Conservation (phyloP, 257 asterid species). For the Thymus quinquecostatus region DNA sequence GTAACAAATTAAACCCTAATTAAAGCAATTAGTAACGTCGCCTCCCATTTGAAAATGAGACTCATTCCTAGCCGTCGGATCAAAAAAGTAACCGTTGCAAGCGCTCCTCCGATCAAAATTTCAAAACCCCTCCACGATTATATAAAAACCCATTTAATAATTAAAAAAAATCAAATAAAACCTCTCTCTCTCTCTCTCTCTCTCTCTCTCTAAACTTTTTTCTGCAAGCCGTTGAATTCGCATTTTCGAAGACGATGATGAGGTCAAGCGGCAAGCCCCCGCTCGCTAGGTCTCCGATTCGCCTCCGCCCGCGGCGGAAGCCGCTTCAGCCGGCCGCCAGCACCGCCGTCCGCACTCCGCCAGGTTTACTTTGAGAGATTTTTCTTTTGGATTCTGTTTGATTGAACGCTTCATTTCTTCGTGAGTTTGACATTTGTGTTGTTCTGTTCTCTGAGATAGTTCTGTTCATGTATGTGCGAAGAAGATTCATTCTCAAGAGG, state of each 20-base stretch:
- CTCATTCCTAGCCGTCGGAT: conserved; percentile 36
- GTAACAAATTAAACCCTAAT: conserved; percentile 13
- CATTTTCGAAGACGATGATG: conserved; percentile 56
- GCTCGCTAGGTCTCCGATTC: conserved; percentile 82
- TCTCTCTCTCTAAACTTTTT: neutral
- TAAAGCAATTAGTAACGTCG: conserved; percentile 16
- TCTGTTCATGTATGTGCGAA: neutral
- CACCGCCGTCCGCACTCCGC: conserved; percentile 46
- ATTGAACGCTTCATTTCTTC: neutral
- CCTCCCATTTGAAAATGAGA: conserved; percentile 27
- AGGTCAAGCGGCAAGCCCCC: conserved; percentile 82
- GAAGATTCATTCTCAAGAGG: neutral
- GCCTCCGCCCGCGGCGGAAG: conserved; percentile 64
- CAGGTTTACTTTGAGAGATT: conserved; percentile 46
- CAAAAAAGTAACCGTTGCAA: conserved; percentile 53
- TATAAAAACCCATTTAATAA: neutral
- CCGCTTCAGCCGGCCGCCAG: conserved; percentile 53
- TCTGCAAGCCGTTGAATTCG: neutral
- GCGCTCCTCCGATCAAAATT: conserved; percentile 40
- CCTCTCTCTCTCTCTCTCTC: conserved; percentile 6
- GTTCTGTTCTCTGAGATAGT: neutral
- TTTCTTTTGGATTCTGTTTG: neutral
- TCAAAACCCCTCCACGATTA: conserved; percentile 11
- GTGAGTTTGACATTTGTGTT: neutral
- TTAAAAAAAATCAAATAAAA: neutral